Evolutionary conservation across 208 protist species (phyloP).

Genomic region (Acanthamoeba divionensis): DNA sequence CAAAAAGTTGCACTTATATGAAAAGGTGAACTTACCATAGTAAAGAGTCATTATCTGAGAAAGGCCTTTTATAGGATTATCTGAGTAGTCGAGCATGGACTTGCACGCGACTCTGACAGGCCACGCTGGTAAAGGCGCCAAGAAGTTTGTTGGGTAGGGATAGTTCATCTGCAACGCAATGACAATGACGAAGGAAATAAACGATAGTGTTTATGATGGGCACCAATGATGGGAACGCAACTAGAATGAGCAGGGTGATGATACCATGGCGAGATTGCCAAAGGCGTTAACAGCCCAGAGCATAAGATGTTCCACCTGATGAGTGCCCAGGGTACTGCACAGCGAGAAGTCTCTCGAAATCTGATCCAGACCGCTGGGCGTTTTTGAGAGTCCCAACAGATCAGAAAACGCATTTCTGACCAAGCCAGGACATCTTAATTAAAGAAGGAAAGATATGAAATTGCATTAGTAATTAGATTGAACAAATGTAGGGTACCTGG

Average conservation of each 20-base stretch:
- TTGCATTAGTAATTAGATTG: not conserved
- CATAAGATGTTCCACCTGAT: slow-evolving; percentile 27
- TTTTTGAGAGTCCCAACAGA: not conserved
- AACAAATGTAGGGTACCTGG: not conserved
- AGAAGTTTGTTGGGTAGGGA: slow-evolving; percentile 61
- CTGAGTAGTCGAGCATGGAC: not conserved
- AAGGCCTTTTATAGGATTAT: slow-evolving; percentile 31
- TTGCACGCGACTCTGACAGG: slow-evolving; percentile 69
- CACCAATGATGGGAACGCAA: not conserved
- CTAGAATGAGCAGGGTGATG: not conserved
- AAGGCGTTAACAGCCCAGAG: slow-evolving; percentile 51
- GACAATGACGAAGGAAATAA: not conserved
- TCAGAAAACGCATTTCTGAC: not conserved
- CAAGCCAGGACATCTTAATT: not conserved
- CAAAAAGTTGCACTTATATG: not conserved
- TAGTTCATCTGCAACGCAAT: slow-evolving; percentile 51
- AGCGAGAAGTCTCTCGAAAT: slow-evolving; percentile 13
- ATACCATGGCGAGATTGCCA: slow-evolving; percentile 52
- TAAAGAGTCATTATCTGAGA: slow-evolving; percentile 54
- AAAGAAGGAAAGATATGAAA: not conserved
- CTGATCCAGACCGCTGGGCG: not conserved
- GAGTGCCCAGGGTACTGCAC: not conserved
- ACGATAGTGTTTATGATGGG: not conserved
- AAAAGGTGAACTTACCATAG: not conserved
- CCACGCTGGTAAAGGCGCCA: slow-evolving; percentile 63